A percentile compares a stretch with the other conserved stretches of the same genome.
phyloP scores from a whole-genome alignment of 1,284 basidiomycete genomes.

The Phlebopus sp. region DNA sequence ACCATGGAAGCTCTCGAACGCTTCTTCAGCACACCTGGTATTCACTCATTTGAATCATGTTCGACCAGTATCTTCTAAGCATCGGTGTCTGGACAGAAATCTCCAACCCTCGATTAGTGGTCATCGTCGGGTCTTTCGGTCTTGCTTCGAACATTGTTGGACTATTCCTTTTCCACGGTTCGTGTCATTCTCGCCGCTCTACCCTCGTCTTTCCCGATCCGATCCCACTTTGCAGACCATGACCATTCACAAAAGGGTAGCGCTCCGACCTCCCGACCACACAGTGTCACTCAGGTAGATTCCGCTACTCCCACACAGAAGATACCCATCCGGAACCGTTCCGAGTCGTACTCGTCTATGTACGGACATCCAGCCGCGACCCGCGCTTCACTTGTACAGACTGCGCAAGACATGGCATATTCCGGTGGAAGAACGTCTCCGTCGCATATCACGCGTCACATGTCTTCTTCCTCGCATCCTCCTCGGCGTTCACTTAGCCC shows the following conservation, averaged over 20 bases:
- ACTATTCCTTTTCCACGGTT: constrained; percentile 93
- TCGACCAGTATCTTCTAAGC: constrained; percentile 10
- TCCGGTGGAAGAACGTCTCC: constrained; percentile 34
- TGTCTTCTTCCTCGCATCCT: constrained; percentile 38
- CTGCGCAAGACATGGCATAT: constrained; percentile 77
- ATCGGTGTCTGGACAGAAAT: constrained; percentile 63
- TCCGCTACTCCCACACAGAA: constrained; percentile 28
- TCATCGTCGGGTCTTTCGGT: constrained; percentile 89
- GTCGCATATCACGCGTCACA: constrained; percentile 1
- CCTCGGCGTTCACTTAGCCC: constrained; percentile 36
- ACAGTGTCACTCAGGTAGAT: constrained; percentile 20
- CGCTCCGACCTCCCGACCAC: constrained; percentile 27
- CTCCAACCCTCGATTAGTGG: constrained; percentile 82
- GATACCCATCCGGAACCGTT: constrained; percentile 35
- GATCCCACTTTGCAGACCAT: constrained; percentile 53
- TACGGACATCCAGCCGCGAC: constrained; percentile 88
- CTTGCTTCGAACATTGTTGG: constrained; percentile 92
- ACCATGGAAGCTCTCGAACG: constrained; percentile 90
- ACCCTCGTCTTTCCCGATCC: constrained; percentile 3
- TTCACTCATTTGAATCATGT: constrained; percentile 19
- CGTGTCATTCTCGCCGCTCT: constrained; percentile 23
- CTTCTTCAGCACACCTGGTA: constrained; percentile 83
- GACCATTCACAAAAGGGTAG: constrained; percentile 51
- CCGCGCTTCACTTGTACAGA: constrained; percentile 83
- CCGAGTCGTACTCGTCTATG: constrained; percentile 60